Evolutionary conservation across 306 rosid genomes (phyloP).

Genomic region (Fragaria ananassa): DNA sequence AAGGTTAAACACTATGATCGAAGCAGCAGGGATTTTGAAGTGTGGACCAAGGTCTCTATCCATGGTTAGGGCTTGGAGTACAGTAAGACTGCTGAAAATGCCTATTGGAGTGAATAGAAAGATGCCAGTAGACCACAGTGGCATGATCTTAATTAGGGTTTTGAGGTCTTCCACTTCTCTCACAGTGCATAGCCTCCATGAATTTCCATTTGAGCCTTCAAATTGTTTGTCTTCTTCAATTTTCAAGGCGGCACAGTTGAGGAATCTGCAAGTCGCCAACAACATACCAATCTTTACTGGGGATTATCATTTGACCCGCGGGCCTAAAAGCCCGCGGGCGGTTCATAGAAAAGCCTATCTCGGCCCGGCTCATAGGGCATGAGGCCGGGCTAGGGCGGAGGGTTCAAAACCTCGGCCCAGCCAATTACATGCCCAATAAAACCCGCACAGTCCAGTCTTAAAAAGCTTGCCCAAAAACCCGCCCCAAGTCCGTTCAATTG

Average conservation of each 20-base stretch:
- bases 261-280: slow-evolving; percentile 9
- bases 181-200: slow-evolving; percentile 32
- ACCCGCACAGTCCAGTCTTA: fast-evolving
- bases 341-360: too few relatives aligned
- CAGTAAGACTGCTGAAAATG: slow-evolving; percentile 6
- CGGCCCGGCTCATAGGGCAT: too few relatives aligned
- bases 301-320: too few relatives aligned
- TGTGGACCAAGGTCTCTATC: slow-evolving; percentile 23
- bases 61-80: slow-evolving; percentile 35
- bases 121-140: slow-evolving; percentile 35
- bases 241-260: slow-evolving; percentile 31
- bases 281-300: too few relatives aligned
- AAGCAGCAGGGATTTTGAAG: slow-evolving; percentile 27
- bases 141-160: slow-evolving; percentile 21
- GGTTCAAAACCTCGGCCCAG: too few relatives aligned
- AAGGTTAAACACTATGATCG: slow-evolving; percentile 26
- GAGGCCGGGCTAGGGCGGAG: too few relatives aligned
- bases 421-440: too few relatives aligned
- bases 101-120: slow-evolving; percentile 17
- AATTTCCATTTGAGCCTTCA: slow-evolving; percentile 14
- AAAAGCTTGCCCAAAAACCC: too few relatives aligned
- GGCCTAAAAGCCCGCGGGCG: too few relatives aligned
- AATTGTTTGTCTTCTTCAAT: slow-evolving; percentile 11
- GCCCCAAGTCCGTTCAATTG: too few relatives aligned
- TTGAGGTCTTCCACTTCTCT: slow-evolving; percentile 41